Evolutionary conservation across 768 basidiomycete genomes (phyloP).

Genomic region (Inosperma sp.): DNA sequence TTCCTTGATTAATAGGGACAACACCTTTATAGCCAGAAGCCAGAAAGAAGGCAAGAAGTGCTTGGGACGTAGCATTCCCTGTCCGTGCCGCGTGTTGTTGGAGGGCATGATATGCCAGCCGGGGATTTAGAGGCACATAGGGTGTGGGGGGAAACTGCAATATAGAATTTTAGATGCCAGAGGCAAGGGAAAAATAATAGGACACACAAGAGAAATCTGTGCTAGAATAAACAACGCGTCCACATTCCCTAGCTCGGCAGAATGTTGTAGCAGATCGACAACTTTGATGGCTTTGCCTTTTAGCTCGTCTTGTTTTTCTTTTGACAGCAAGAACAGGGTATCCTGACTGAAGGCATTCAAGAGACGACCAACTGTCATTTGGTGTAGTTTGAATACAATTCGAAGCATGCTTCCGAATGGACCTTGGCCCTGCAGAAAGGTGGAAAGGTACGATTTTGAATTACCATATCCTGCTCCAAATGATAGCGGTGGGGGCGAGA

Average conservation of each 20-base stretch:
- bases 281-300: slow-evolving; percentile 75
- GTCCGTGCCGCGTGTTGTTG: slow-evolving; percentile 57
- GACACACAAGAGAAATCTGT: slow-evolving; percentile 62
- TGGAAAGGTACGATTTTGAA: slow-evolving; percentile 54
- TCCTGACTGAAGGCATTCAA: slow-evolving; percentile 39
- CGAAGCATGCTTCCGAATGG: slow-evolving; percentile 68
- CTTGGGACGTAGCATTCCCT: slow-evolving; percentile 85
- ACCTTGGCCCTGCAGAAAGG: slow-evolving; percentile 71
- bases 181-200: background rate
- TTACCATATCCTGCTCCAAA: slow-evolving; percentile 39
- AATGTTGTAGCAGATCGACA: slow-evolving; percentile 73
- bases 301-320: slow-evolving; percentile 62
- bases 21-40: slow-evolving; percentile 74
- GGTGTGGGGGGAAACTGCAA: slow-evolving; percentile 68
- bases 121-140: slow-evolving; percentile 58
- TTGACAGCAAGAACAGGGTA: slow-evolving; percentile 36
- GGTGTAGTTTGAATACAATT: slow-evolving; percentile 60
- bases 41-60: slow-evolving; percentile 82
- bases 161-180: background rate
- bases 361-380: slow-evolving; percentile 47
- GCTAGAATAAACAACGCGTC: slow-evolving; percentile 71
- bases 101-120: slow-evolving; percentile 60
- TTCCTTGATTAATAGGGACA: slow-evolving; percentile 63
- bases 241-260: slow-evolving; percentile 69
- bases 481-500: slow-evolving; percentile 52